Evolutionary conservation across 1,284 basidiomycete species (phyloP).

Genomic region (Cryptococcus neoformans): DNA sequence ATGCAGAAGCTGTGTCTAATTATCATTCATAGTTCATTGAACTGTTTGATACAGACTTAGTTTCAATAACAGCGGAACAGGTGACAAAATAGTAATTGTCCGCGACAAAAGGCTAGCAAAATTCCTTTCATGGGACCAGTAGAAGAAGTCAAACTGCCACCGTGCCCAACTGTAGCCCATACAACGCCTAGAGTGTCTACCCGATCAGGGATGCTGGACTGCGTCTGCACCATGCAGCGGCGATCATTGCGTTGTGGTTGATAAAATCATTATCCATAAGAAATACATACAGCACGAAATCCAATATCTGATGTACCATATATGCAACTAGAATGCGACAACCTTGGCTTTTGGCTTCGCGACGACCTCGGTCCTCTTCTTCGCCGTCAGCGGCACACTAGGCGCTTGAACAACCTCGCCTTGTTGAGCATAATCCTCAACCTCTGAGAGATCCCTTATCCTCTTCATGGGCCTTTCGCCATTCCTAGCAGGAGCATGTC

Average conservation of each 20-base stretch:
- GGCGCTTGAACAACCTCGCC: neutral
- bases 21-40: slow-evolving; percentile 52
- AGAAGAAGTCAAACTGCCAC: too few species aligned
- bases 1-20: neutral
- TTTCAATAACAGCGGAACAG: slow-evolving; percentile 41
- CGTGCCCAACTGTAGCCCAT: too few species aligned
- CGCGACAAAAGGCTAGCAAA: neutral
- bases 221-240: too few species aligned
- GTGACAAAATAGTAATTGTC: neutral
- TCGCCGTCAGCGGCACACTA: slow-evolving; percentile 10
- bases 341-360: slow-evolving; percentile 27
- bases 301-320: neutral
- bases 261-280: too few species aligned
- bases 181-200: too few species aligned
- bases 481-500: slow-evolving; percentile 39
- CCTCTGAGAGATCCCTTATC: slow-evolving; percentile 8
- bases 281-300: too few species aligned
- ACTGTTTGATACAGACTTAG: slow-evolving; percentile 55
- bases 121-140: too few species aligned
- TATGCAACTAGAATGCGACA: slow-evolving; percentile 20
- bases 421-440: slow-evolving; percentile 4
- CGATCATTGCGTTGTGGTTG: too few species aligned
- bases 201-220: too few species aligned
- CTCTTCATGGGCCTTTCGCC: slow-evolving; percentile 25
- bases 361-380: slow-evolving; percentile 2